Percentiles rank a stretch among this genome's conserved stretches.
Evolutionary conservation across 2,329 filamentous ascomycete species (phyloP).

Genomic region (Pyricularia grisea): DNA sequence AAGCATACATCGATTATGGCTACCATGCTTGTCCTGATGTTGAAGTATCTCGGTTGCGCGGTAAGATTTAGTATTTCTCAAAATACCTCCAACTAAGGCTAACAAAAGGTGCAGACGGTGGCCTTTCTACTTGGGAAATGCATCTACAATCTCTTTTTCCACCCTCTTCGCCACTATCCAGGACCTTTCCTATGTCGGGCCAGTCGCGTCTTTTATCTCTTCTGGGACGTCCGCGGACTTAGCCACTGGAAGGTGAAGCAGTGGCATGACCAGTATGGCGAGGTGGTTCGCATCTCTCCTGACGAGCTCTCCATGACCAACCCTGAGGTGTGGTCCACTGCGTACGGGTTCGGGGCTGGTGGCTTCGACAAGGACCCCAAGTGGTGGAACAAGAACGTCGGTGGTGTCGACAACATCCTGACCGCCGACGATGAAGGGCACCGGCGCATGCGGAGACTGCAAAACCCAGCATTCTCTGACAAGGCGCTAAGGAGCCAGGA

Average conservation of each 20-base stretch:
- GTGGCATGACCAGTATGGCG: neutral
- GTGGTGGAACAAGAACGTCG: conserved; percentile 4
- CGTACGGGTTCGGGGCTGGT: conserved; percentile 14
- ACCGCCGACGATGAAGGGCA: conserved; percentile 5
- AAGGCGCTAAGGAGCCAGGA: conserved; percentile 11
- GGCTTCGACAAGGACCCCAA: conserved; percentile 7
- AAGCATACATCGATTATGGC: neutral
- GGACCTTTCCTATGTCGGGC: neutral
- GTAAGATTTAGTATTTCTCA: no score
- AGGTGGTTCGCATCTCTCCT: neutral
- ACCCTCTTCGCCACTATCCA: neutral
- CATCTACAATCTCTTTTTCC: conserved; percentile 1
- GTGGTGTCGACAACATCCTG: conserved; percentile 4
- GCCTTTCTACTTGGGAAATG: neutral
- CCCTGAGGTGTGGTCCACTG: neutral
- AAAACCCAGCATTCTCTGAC: conserved; percentile 9
- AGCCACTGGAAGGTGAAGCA: conserved; percentile 20
- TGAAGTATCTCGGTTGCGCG: neutral
- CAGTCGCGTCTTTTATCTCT: conserved; percentile 3
- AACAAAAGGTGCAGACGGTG: neutral
- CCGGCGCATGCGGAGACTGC: conserved; percentile 3
- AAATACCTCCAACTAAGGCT: neutral
- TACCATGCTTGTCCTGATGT: neutral
- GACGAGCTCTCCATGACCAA: neutral
- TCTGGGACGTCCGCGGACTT: conserved; percentile 9